phyloP scores from a whole-genome alignment of 2,329 filamentous ascomycete genomes.

The Exophiala sp. region DNA sequence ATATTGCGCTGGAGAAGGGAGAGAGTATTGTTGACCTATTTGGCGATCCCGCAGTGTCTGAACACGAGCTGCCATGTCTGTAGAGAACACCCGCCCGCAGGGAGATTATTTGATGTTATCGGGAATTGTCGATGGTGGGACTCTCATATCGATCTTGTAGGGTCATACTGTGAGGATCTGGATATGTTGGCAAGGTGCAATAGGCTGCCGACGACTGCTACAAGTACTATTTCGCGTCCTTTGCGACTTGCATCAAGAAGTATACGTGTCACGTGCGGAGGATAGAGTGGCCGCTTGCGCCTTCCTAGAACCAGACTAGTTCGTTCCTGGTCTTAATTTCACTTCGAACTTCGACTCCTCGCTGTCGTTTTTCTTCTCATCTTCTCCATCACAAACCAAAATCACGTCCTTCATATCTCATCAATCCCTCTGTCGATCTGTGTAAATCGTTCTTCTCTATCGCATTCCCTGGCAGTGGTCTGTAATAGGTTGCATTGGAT shows the following conservation, averaged over 20 bases:
- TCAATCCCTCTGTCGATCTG: slow-evolving; percentile 18
- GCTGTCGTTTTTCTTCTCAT: slow-evolving; percentile 9
- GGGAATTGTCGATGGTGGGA: not conserved
- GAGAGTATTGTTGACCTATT: slow-evolving; percentile 54
- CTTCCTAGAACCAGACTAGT: not conserved
- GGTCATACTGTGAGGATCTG: not conserved
- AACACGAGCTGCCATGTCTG: slow-evolving; percentile 24
- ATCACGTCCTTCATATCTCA: slow-evolving; percentile 11
- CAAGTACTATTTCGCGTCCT: too few relatives aligned
- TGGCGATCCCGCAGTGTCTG: slow-evolving; percentile 67
- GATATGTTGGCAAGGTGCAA: too few relatives aligned
- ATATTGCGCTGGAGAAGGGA: slow-evolving; percentile 27
- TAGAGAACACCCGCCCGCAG: not conserved
- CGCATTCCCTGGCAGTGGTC: slow-evolving; percentile 18
- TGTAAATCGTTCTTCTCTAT: slow-evolving; percentile 8
- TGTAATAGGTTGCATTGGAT: slow-evolving; percentile 26
- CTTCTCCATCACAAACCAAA: slow-evolving; percentile 8
- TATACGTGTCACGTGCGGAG: too few relatives aligned
- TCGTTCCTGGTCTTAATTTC: not conserved
- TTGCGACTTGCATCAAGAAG: too few relatives aligned
- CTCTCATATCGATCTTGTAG: slow-evolving; percentile 8
- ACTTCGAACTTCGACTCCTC: slow-evolving; percentile 2
- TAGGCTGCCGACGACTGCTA: too few relatives aligned
- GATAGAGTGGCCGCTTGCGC: not conserved
- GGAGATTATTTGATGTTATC: not conserved